Percentiles rank a stretch among this genome's conserved stretches.
Conservation (phyloP, 2,329 filamentous ascomycete species). For the Diplodia corticola region DNA sequence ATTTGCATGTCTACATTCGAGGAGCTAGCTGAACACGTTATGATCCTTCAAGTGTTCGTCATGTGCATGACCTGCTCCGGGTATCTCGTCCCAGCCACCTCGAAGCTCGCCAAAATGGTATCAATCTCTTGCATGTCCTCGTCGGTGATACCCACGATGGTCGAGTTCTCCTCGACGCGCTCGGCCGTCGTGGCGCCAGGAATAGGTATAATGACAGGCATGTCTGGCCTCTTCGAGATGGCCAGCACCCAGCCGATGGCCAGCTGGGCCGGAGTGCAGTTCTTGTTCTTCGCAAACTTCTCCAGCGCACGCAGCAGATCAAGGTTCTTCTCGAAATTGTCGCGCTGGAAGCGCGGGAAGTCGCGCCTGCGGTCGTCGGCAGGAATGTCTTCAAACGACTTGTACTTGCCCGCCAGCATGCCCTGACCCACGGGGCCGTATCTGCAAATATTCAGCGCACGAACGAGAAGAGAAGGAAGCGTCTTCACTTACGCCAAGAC, state of each 20-base stretch:
- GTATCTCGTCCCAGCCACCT: conserved; percentile 54
- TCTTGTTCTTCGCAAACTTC: conserved; percentile 60
- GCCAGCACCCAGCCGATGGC: conserved; percentile 65
- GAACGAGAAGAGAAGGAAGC: too few species aligned
- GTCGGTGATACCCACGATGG: conserved; percentile 50
- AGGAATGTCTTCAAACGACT: conserved; percentile 57
- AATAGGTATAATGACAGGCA: conserved; percentile 64
- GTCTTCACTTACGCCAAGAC: conserved; percentile 60
- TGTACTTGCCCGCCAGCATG: conserved; percentile 40
- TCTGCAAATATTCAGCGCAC: too few species aligned
- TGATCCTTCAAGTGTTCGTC: not conserved
- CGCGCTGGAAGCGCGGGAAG: conserved; percentile 64
- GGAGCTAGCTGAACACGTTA: too few species aligned
- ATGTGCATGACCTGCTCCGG: conserved; percentile 29
- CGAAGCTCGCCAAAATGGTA: conserved; percentile 50
- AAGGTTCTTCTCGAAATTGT: conserved; percentile 66
- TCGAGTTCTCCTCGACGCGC: conserved; percentile 62
- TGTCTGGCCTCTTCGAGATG: conserved; percentile 52
- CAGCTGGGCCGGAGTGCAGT: conserved; percentile 62
- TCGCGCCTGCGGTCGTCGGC: conserved; percentile 49
- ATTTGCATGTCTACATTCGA: too few species aligned
- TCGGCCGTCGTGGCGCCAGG: conserved; percentile 61
- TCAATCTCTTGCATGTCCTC: conserved; percentile 57
- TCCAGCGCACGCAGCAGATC: conserved; percentile 61
- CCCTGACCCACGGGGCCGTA: conserved; percentile 60